Percentiles rank a stretch among this genome's conserved stretches.
Evolutionary conservation across 228 moss, liverwort and hornwort genomes (phyloP).

Genomic region (Sphagnum fallax): DNA sequence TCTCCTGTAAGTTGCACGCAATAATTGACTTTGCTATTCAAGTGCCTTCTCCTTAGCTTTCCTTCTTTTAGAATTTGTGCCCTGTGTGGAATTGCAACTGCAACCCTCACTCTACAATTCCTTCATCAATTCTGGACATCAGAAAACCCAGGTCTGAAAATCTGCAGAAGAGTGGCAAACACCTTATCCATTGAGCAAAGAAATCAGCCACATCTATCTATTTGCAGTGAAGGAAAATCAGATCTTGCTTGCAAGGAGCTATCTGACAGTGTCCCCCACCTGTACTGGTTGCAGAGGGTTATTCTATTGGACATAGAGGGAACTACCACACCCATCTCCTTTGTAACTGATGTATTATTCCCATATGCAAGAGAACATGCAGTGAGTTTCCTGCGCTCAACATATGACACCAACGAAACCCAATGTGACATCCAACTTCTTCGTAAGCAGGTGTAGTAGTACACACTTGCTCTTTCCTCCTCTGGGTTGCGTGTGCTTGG

Average conservation of each 20-base stretch:
- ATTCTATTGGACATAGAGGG: conserved; percentile 93
- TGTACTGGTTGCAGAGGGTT: conserved; percentile 43
- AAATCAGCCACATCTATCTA: too few relatives aligned
- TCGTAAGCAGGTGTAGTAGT: conserved; percentile 55
- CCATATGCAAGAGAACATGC: conserved; percentile 76
- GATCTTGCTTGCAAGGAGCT: neutral
- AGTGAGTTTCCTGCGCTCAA: conserved; percentile 57
- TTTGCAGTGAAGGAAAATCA: too few relatives aligned
- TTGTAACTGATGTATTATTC: conserved; percentile 83
- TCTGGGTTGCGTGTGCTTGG: too few relatives aligned
- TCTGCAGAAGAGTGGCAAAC: too few relatives aligned
- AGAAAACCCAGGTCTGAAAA: too few relatives aligned
- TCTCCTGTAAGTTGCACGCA: conserved; percentile 11
- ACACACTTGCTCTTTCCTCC: neutral
- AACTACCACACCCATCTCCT: conserved; percentile 97
- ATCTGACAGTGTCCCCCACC: neutral
- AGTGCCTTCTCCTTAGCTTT: too few relatives aligned
- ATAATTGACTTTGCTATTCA: too few relatives aligned
- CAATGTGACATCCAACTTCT: conserved; percentile 66
- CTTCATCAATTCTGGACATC: neutral
- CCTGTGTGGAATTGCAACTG: too few relatives aligned
- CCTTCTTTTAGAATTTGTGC: too few relatives aligned
- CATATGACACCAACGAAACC: conserved; percentile 75
- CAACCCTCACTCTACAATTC: too few relatives aligned
- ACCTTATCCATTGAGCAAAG: too few relatives aligned